Conservation (phyloP, 176 grass and related monocot species). For the Cenchrus purpureus region DNA sequence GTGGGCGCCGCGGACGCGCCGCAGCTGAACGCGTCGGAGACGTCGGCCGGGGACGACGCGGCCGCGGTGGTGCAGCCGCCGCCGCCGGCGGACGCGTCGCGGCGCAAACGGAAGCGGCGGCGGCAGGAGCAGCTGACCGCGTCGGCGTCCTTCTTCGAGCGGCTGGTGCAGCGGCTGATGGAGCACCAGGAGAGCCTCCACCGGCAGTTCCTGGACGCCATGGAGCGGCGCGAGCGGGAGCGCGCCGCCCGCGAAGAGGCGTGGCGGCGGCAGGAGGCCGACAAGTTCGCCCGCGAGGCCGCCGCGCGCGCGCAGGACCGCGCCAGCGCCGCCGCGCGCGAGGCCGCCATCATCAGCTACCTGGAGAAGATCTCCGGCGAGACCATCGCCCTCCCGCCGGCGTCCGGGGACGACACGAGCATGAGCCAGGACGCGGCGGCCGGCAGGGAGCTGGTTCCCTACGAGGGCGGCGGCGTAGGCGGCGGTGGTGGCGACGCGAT, state of each 20-base stretch:
- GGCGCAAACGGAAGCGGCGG: conserved; percentile 67
- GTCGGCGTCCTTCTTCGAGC: conserved; percentile 86
- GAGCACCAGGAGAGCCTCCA: conserved; percentile 98
- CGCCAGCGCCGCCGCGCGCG: conserved; percentile 67
- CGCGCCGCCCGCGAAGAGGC: conserved; percentile 73
- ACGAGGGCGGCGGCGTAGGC: neutral
- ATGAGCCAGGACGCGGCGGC: conserved; percentile 29
- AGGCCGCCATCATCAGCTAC: conserved; percentile 79
- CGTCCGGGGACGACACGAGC: neutral
- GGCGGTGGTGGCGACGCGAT: conserved; percentile 17
- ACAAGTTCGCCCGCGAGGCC: conserved; percentile 71
- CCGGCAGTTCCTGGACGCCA: conserved; percentile 81
- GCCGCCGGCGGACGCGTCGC: conserved; percentile 28
- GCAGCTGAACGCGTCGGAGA: conserved; percentile 55
- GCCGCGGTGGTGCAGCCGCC: conserved; percentile 44
- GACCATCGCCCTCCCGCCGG: conserved; percentile 51
- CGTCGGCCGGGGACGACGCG: conserved; percentile 79
- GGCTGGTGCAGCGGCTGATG: conserved; percentile 79
- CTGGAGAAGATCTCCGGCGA: conserved; percentile 88
- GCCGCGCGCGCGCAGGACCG: conserved; percentile 65
- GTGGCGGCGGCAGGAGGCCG: conserved; percentile 85
- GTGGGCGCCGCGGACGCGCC: neutral
- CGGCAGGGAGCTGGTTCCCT: conserved; percentile 39
- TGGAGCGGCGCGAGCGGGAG: conserved; percentile 89
- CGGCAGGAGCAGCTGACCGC: conserved; percentile 77